These are phyloP conservation scores for Ascochyta rabiei DNA, from an alignment of 2,329 filamentous ascomycete genomes.

Conservation along the genomic window DNA sequence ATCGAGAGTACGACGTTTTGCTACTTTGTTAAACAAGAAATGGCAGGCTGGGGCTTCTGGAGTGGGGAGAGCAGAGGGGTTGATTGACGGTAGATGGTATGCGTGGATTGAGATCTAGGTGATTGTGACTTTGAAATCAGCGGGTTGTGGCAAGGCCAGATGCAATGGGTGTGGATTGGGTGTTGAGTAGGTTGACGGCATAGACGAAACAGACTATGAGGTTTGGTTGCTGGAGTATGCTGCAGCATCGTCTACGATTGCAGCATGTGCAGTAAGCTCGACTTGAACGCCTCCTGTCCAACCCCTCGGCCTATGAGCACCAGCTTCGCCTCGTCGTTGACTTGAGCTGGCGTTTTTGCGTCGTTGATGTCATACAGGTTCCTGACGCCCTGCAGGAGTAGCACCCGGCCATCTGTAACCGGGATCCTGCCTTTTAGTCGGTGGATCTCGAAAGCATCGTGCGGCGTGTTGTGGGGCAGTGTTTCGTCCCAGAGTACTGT, in stretches of 20 bases:
- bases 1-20: too few species aligned
- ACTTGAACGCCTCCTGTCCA: constrained; percentile 25
- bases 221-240: too few species aligned
- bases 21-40: too few species aligned
- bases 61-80: too few species aligned
- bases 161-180: too few species aligned
- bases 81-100: too few species aligned
- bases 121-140: too few species aligned
- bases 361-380: constrained; percentile 94
- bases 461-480: constrained; percentile 53
- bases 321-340: constrained; percentile 30
- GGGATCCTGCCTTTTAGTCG: constrained; percentile 81
- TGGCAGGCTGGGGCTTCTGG: too few species aligned
- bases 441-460: constrained; percentile 75
- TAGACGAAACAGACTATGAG: too few species aligned
- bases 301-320: constrained; percentile 43
- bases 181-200: too few species aligned
- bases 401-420: constrained; percentile 67
- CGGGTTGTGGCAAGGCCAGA: too few species aligned
- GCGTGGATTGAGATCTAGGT: too few species aligned
- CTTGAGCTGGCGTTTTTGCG: background rate
- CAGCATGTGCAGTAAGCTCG: constrained; percentile 17
- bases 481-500: constrained; percentile 81
- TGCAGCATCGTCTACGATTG: background rate
- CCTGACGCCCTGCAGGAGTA: constrained; percentile 87